Evolutionary conservation across 306 rosid genomes (phyloP).

Genomic region (Pyrus betulifolia): DNA sequence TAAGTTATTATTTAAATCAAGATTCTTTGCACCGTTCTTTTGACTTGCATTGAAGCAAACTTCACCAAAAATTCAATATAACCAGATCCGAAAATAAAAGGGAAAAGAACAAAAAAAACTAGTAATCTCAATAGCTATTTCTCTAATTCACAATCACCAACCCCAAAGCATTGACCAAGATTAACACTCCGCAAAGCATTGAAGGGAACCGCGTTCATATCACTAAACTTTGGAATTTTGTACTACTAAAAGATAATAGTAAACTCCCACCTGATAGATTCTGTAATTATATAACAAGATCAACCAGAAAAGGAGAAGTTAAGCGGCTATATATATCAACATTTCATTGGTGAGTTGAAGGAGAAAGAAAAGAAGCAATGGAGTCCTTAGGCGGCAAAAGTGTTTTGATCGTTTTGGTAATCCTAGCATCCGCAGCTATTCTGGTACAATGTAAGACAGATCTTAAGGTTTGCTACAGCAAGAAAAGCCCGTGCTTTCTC

Average conservation of each 20-base stretch:
- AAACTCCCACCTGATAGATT: slow-evolving; percentile 17
- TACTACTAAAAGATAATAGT: background rate
- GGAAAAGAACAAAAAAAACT: no score
- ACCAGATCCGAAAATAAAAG: background rate
- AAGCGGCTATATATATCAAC: background rate
- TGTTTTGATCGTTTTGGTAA: background rate
- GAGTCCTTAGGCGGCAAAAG: slow-evolving; percentile 16
- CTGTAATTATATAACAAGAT: slow-evolving; percentile 5
- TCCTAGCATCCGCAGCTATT: slow-evolving; percentile 22
- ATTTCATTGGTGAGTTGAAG: background rate
- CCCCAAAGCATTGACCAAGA: slow-evolving; percentile 28
- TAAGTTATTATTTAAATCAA: no score
- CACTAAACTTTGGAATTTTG: background rate
- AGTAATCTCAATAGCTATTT: background rate
- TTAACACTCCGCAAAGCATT: background rate
- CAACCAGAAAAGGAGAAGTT: background rate
- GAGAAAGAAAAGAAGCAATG: slow-evolving; percentile 27
- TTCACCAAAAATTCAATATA: background rate
- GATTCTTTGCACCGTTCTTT: no score
- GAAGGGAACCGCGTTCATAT: background rate
- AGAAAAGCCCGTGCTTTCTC: slow-evolving; percentile 38
- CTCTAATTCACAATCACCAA: background rate
- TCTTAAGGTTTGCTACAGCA: slow-evolving; percentile 22
- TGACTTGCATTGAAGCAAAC: no score
- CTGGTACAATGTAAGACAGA: slow-evolving; percentile 17